These are phyloP conservation scores for Rhodotorula sphaerocarpa DNA, from an alignment of 768 basidiomycete species.

Conservation along the genomic window DNA sequence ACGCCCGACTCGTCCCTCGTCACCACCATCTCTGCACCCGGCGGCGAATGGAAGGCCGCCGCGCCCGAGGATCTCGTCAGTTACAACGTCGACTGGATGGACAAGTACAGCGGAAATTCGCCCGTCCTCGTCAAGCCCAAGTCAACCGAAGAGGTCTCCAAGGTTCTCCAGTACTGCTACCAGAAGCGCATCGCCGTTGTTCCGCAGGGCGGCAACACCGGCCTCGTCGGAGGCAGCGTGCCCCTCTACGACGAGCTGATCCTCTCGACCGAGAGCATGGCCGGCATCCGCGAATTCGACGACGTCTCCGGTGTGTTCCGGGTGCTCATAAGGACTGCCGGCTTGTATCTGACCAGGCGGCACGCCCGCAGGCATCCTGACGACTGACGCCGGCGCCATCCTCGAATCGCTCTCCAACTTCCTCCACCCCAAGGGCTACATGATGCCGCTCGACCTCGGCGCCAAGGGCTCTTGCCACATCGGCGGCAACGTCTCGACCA, in stretches of 20 bases:
- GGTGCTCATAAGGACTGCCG: background rate
- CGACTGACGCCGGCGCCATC: conserved; percentile 89
- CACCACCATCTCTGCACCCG: conserved; percentile 40
- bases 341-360: background rate
- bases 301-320: conserved; percentile 43
- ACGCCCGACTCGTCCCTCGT: conserved; percentile 41
- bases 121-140: conserved; percentile 82
- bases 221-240: conserved; percentile 85
- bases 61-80: conserved; percentile 54
- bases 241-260: conserved; percentile 81
- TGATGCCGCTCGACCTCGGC: conserved; percentile 61
- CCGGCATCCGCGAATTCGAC: conserved; percentile 49
- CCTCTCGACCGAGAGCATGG: conserved; percentile 64
- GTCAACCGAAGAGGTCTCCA: conserved; percentile 74
- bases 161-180: conserved; percentile 80
- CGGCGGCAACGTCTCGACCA: conserved; percentile 92
- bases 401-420: conserved; percentile 79
- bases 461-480: conserved; percentile 64
- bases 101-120: conserved; percentile 77
- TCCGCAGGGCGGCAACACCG: conserved; percentile 97
- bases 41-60: conserved; percentile 31
- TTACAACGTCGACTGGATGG: conserved; percentile 67
- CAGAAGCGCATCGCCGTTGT: conserved; percentile 75
- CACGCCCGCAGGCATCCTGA: conserved; percentile 54
- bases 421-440: conserved; percentile 76